These are phyloP conservation scores for Fistulinella cinereoalba DNA, from an alignment of 1,284 basidiomycete species.

Conservation along the genomic window DNA sequence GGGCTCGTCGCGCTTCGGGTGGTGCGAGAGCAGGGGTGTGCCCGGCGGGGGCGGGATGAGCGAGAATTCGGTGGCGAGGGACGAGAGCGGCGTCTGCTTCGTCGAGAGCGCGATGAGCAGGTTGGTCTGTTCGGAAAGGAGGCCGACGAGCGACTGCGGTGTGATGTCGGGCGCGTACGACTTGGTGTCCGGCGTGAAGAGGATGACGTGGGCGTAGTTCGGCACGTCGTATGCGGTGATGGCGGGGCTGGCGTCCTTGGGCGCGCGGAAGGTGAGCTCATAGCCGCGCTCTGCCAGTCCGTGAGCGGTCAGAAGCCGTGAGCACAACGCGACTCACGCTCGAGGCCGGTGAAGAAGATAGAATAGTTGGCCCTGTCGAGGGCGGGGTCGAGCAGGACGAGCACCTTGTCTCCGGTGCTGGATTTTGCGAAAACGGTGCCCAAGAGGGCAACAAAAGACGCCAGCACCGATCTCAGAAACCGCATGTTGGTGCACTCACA, in stretches of 20 bases:
- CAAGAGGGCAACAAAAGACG: slow-evolving; percentile 33
- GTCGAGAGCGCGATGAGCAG: slow-evolving; percentile 80
- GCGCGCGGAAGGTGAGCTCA: slow-evolving; percentile 78
- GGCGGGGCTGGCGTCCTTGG: slow-evolving; percentile 65
- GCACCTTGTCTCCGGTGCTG: slow-evolving; percentile 79
- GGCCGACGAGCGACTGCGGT: slow-evolving; percentile 78
- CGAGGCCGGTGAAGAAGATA: slow-evolving; percentile 76
- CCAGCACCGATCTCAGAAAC: slow-evolving; percentile 19
- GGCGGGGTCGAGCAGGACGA: slow-evolving; percentile 78
- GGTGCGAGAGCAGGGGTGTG: slow-evolving; percentile 72
- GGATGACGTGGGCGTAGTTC: slow-evolving; percentile 78
- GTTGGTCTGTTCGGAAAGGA: slow-evolving; percentile 76
- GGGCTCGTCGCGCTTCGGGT: slow-evolving; percentile 62
- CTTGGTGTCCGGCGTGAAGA: slow-evolving; percentile 82
- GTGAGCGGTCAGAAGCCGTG: neutral
- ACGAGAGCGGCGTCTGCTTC: slow-evolving; percentile 65
- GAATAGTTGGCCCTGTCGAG: slow-evolving; percentile 68
- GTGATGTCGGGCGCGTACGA: slow-evolving; percentile 72
- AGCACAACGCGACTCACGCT: slow-evolving; percentile 47
- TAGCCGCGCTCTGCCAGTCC: slow-evolving; percentile 25
- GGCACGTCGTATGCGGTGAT: slow-evolving; percentile 71
- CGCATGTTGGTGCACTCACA: too few relatives aligned
- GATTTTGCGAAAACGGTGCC: slow-evolving; percentile 58
- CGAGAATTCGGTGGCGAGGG: slow-evolving; percentile 75
- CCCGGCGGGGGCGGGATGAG: slow-evolving; percentile 72